phyloP scores from a whole-genome alignment of 805 yeast species.

The Torulaspora maleeae region DNA sequence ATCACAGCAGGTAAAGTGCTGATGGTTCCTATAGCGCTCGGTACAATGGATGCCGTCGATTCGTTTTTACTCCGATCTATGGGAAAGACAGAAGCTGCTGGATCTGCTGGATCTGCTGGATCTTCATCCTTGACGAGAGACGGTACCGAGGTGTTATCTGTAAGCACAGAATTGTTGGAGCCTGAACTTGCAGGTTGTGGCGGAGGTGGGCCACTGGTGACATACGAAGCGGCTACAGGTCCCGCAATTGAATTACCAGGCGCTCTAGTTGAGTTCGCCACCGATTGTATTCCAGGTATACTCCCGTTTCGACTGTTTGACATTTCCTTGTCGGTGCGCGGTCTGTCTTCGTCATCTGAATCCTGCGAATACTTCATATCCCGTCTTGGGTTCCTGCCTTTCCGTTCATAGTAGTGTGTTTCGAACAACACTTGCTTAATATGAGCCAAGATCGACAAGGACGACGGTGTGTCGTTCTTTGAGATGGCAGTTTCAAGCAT shows the following conservation, averaged over 20 bases:
- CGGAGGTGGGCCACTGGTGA: conserved; percentile 1
- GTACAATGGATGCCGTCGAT: conserved; percentile 3
- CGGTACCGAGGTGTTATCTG: conserved; percentile 1
- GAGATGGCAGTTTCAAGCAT: conserved; percentile 24
- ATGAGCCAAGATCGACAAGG: conserved; percentile 22
- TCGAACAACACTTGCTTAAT: conserved; percentile 22
- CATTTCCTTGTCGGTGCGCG: conserved; percentile 9
- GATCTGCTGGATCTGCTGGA: conserved; percentile 3
- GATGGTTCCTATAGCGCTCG: conserved; percentile 19
- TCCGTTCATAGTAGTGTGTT: conserved; percentile 25
- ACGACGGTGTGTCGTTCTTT: conserved; percentile 21
- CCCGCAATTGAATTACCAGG: conserved; percentile 6
- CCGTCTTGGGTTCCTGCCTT: conserved; percentile 27
- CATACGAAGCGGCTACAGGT: conserved; percentile 6
- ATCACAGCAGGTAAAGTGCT: conserved; percentile 17
- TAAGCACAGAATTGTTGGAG: conserved; percentile 7
- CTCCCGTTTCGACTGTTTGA: conserved; percentile 13
- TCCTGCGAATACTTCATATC: conserved; percentile 13
- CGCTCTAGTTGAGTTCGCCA: conserved; percentile 2
- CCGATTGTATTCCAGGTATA: conserved; percentile 4
- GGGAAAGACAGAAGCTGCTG: conserved; percentile 2
- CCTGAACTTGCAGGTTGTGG: conserved; percentile 6
- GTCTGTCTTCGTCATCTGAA: conserved; percentile 15
- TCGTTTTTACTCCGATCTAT: conserved; percentile 1
- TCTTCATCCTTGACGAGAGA: conserved; percentile 7